Conservation (phyloP, 768 basidiomycete genomes). For the Lanmaoa pseudosensibilis region DNA sequence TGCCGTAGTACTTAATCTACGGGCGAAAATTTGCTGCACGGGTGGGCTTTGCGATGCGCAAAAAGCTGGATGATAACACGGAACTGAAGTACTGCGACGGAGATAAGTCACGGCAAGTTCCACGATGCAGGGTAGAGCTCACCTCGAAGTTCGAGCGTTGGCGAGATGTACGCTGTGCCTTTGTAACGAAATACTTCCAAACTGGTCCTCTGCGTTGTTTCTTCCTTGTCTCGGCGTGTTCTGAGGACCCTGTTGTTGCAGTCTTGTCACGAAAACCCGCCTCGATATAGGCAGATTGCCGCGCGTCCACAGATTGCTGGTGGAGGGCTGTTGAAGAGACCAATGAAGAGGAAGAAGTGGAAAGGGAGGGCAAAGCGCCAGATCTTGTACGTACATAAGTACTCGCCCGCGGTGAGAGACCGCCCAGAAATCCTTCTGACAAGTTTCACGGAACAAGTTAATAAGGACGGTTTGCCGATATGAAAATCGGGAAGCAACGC, state of each 20-base stretch:
- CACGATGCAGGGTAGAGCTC: constrained; percentile 8
- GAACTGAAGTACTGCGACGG: constrained; percentile 22
- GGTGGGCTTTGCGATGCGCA: background rate
- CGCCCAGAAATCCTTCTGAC: constrained; percentile 17
- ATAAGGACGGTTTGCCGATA: constrained; percentile 10
- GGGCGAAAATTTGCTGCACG: constrained; percentile 1
- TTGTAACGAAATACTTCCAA: constrained; percentile 13
- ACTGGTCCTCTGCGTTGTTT: constrained; percentile 9
- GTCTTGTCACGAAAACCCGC: constrained; percentile 5
- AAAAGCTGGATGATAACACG: constrained; percentile 6
- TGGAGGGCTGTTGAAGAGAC: background rate
- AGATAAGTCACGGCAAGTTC: constrained; percentile 20
- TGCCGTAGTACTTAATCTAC: background rate
- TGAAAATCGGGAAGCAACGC: background rate
- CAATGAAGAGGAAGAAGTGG: background rate
- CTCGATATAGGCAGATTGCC: constrained; percentile 6
- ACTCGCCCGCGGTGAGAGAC: constrained; percentile 11
- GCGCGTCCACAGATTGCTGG: background rate
- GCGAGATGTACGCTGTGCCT: constrained; percentile 5
- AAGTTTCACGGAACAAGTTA: constrained; percentile 14
- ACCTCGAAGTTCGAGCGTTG: background rate
- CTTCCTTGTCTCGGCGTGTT: constrained; percentile 21
- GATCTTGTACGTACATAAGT: constrained; percentile 10
- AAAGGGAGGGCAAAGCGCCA: background rate
- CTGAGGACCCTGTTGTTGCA: constrained; percentile 1